Evolutionary conservation across 2,329 filamentous ascomycete species (phyloP).

Genomic region (Phialophora tarda): DNA sequence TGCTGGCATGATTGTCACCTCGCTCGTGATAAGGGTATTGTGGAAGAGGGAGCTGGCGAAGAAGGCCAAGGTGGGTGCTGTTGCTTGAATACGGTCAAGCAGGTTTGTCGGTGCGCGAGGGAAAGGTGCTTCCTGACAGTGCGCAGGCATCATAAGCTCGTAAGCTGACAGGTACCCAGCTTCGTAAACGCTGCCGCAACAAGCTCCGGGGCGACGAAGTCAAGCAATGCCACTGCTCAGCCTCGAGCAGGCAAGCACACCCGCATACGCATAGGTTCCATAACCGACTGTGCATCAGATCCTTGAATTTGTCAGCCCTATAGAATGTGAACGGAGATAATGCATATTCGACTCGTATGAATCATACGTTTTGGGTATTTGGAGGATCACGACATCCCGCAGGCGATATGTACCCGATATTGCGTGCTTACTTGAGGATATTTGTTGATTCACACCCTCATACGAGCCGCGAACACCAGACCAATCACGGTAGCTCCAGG

Average conservation of each 20-base stretch:
- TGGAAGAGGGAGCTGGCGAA: constrained; percentile 50
- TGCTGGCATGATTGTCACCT: constrained; percentile 44
- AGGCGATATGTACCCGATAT: constrained; percentile 3
- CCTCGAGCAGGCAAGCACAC: neutral
- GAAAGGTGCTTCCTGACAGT: neutral
- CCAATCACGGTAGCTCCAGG: neutral
- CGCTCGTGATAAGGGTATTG: constrained; percentile 53
- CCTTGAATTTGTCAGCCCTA: neutral
- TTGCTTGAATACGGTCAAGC: constrained; percentile 7
- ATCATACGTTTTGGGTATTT: neutral
- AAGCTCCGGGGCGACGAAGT: neutral
- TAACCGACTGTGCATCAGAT: neutral
- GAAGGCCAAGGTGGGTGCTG: constrained; percentile 21
- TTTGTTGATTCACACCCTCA: constrained; percentile 17
- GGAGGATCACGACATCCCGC: constrained; percentile 8
- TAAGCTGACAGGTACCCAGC: neutral
- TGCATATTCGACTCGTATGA: neutral
- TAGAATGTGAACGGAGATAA: neutral
- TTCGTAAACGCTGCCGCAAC: neutral
- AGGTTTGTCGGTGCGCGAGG: neutral
- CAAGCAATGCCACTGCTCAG: neutral
- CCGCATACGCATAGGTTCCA: neutral
- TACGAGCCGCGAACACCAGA: neutral
- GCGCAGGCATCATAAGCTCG: neutral
- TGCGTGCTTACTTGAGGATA: constrained; percentile 14